A percentile compares a stretch with the other conserved stretches of the same genome.
Conservation (phyloP, 495 filamentous ascomycete genomes). For the Tuber calosporum region DNA sequence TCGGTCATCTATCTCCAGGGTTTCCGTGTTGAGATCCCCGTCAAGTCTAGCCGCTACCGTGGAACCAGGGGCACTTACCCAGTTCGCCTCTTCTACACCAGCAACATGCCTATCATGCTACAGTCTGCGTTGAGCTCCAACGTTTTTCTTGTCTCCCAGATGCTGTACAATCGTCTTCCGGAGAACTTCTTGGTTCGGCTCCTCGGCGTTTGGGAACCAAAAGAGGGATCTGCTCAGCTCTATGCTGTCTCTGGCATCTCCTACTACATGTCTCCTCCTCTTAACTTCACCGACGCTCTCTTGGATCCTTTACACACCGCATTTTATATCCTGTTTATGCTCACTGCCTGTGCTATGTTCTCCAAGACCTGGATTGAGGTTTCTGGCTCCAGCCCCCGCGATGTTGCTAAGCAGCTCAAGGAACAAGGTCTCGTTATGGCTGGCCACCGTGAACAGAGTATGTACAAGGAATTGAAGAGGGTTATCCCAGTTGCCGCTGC, state of each 20-base stretch:
- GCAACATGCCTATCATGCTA: conserved; percentile 99
- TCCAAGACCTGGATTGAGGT: conserved; percentile 99
- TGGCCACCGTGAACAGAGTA: conserved; percentile 97
- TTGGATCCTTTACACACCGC: conserved; percentile 94
- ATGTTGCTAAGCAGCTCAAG: conserved; percentile 99
- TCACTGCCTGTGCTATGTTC: conserved; percentile 94
- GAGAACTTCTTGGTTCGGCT: conserved; percentile 96
- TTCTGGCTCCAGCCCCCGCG: conserved; percentile 90
- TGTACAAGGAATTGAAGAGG: conserved; percentile 99
- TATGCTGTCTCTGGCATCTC: conserved; percentile 84
- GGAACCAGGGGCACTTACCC: conserved; percentile 85
- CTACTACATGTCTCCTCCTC: conserved; percentile 98
- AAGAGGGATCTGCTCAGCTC: conserved; percentile 92
- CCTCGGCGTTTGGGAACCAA: conserved; percentile 96
- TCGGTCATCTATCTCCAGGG: conserved; percentile 99
- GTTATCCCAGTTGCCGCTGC: conserved; percentile 97
- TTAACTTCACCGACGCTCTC: conserved; percentile 94
- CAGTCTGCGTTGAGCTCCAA: conserved; percentile 97
- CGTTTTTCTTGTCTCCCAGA: conserved; percentile 96
- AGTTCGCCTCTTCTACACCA: conserved; percentile 77
- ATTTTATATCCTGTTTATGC: conserved; percentile 94
- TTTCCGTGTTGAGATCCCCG: conserved; percentile 99
- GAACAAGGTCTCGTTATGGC: conserved; percentile 99
- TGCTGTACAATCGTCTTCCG: conserved; percentile 96
- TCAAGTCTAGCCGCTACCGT: conserved; percentile 98